Percentiles rank a stretch among this genome's conserved stretches.
Conservation (phyloP, 208 protist species). For the Endotrypanum monterogeii region DNA sequence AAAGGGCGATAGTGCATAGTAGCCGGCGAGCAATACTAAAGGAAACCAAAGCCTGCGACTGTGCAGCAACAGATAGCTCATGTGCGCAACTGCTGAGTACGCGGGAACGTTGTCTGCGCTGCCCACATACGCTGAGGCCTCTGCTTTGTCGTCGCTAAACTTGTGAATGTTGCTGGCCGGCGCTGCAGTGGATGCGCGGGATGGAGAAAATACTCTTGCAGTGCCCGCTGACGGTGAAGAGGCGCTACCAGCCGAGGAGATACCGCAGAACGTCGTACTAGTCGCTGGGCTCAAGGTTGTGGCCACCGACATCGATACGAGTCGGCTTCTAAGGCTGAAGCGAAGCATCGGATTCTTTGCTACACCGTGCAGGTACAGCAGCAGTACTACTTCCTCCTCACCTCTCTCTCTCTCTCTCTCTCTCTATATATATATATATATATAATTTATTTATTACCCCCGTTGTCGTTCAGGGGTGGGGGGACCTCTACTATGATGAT, state of each 20-base stretch:
- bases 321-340: not conserved
- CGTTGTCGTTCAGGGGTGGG: too few species aligned
- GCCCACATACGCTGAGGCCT: slow-evolving; percentile 59
- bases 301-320: not conserved
- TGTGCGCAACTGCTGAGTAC: slow-evolving; percentile 55
- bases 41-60: slow-evolving; percentile 72
- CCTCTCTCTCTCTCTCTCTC: not conserved
- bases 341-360: not conserved
- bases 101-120: slow-evolving; percentile 54
- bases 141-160: slow-evolving; percentile 58
- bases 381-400: not conserved
- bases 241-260: not conserved
- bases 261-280: not conserved
- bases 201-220: not conserved
- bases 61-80: slow-evolving; percentile 62
- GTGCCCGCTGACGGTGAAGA: not conserved
- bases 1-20: slow-evolving; percentile 34
- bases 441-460: too few species aligned
- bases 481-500: too few species aligned
- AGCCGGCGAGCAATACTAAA: slow-evolving; percentile 42
- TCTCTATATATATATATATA: too few species aligned
- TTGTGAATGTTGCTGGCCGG: slow-evolving; percentile 34
- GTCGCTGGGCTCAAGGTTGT: not conserved
- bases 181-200: not conserved
- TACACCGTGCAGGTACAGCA: not conserved